Evolutionary conservation across 1,284 basidiomycete species (phyloP), one percentile per base, ranked within the genome.

Genomic region (Tetrapyrgos nigripes): DNA sequence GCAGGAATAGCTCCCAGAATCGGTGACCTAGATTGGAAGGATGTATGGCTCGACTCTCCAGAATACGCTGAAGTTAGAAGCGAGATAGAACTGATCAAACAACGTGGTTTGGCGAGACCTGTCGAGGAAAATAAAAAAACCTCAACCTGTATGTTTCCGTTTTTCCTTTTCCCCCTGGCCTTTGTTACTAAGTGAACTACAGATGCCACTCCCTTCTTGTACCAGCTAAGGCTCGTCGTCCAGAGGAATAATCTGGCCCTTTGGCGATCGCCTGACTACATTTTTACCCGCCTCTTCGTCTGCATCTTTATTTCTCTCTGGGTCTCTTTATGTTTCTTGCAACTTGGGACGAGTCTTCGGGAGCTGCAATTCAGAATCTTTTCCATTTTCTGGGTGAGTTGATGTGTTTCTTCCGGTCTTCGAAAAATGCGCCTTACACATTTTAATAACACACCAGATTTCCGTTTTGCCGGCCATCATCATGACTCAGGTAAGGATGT

Each of bases 351-450:
- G 47, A 88, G 86, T 60, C 63, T 85, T 40, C 83, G 88, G 49
- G 87, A 91, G 49, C 76, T 97, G 27, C 92, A 98, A 70, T 96
- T 94, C 78, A 83, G 93, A 37, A 85, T 94, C 35, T 96, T 96
- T 73, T 84, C 81, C 26, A 86, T 92, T n/a, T n/a, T n/a, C n/a
- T n/a, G n/a, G n/a, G 88, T 88, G 62, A 66, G 86, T 76, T 14
- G 2, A 17, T 21, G 23, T 37, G 0, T 50, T 9, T 17, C 35
- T 21, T 13, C 23, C 44, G 28, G 8, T 14, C n/a, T n/a, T n/a
- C n/a, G n/a, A n/a, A n/a, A n/a, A n/a, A n/a, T n/a, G n/a, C 3
- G 26, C 45, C 1, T 17, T 5, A 17, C 37, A 17, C 37, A 8
- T 14, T 8, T 17, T 40, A n/a, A 11, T 40, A 9, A 40, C 37